These are phyloP conservation scores for Lojkania enalia DNA, from an alignment of 2,329 filamentous ascomycete genomes.

Conservation along the genomic window DNA sequence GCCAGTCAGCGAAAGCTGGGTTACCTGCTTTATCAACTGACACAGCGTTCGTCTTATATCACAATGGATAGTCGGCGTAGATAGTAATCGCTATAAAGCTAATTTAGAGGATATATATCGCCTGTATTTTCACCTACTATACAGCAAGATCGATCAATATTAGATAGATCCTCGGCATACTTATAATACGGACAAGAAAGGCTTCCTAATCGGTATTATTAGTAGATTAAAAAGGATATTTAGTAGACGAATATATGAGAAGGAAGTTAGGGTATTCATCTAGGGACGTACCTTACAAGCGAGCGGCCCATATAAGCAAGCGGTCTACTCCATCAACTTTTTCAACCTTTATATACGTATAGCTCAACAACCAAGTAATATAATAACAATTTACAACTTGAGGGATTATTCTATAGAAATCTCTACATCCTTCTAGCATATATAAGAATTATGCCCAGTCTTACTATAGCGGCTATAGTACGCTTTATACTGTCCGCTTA, in stretches of 20 bases:
- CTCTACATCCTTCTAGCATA: no score
- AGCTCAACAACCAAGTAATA: no score
- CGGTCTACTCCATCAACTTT: no score
- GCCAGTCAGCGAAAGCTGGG: slow-evolving; percentile 12
- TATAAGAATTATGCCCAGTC: no score
- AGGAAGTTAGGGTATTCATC: not conserved
- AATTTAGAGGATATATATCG: slow-evolving; percentile 7
- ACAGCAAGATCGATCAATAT: slow-evolving; percentile 14
- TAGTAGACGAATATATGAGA: not conserved
- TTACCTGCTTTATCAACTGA: slow-evolving; percentile 15
- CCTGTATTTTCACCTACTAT: slow-evolving; percentile 14
- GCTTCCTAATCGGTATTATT: slow-evolving; percentile 8
- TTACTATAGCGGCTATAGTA: no score
- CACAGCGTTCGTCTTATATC: slow-evolving; percentile 10
- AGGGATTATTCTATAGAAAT: no score
- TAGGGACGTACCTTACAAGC: no score
- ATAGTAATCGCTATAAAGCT: slow-evolving; percentile 9
- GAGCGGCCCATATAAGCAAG: no score
- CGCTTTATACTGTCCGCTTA: no score
- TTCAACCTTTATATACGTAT: no score
- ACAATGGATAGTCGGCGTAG: slow-evolving; percentile 7
- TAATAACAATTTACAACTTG: no score
- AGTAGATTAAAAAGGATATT: slow-evolving; percentile 16
- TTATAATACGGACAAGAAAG: slow-evolving; percentile 17
- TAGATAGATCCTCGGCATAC: slow-evolving; percentile 8